These are phyloP conservation scores for Globisporangium takayamanum DNA, from an alignment of 352 stramenopile species.

Conservation along the genomic window DNA sequence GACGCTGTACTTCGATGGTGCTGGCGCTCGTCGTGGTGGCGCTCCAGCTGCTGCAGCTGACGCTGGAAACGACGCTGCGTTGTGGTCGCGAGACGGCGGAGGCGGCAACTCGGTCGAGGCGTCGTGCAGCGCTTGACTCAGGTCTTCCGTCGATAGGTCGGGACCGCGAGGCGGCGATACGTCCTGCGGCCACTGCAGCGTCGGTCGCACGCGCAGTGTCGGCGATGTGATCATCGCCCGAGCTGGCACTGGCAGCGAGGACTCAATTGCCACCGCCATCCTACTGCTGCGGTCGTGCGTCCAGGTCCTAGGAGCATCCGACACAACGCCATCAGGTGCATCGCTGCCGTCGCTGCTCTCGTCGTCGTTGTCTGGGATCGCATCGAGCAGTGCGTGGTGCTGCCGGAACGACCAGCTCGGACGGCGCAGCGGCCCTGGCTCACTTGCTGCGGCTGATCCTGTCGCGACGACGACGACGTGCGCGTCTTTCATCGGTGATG, in stretches of 20 bases:
- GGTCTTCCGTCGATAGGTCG: slow-evolving; percentile 28
- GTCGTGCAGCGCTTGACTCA: slow-evolving; percentile 19
- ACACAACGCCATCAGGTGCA: not conserved
- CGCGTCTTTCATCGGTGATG: slow-evolving; percentile 55
- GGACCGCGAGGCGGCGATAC: slow-evolving; percentile 39
- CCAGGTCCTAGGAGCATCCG: no score
- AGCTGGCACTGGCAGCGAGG: not conserved
- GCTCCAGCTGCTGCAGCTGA: not conserved
- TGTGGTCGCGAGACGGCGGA: not conserved
- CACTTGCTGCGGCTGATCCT: not conserved
- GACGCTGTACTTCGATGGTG: slow-evolving; percentile 19
- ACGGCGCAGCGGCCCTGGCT: slow-evolving; percentile 14
- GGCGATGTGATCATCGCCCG: slow-evolving; percentile 33
- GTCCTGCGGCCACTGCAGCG: slow-evolving; percentile 34
- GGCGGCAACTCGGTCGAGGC: not conserved
- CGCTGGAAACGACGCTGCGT: not conserved
- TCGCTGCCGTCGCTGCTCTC: slow-evolving; percentile 24
- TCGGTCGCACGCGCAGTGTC: slow-evolving; percentile 26
- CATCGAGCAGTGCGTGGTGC: slow-evolving; percentile 42
- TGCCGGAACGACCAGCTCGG: slow-evolving; percentile 65
- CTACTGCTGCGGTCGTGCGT: not conserved
- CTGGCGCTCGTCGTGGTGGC: no score
- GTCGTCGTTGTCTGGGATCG: slow-evolving; percentile 45
- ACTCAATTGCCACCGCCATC: not conserved
- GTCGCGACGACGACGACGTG: slow-evolving; percentile 3